Percentiles rank a stretch among this genome's conserved stretches.
These are phyloP conservation scores for Penicillium odoratum DNA, from an alignment of 495 filamentous ascomycete genomes.

Conservation along the genomic window DNA sequence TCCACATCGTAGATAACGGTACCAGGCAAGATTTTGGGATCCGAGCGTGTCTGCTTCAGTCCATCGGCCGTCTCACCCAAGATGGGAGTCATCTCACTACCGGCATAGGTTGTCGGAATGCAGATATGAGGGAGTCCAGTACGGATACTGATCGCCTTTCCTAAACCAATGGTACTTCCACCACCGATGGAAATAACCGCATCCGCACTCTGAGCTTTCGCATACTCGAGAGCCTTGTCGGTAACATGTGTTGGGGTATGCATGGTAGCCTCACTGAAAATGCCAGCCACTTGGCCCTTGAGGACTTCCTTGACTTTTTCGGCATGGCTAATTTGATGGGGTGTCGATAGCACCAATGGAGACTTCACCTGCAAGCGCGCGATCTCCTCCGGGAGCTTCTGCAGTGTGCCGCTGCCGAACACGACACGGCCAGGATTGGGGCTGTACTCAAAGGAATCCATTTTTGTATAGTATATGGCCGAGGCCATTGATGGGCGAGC, in stretches of 20 bases:
- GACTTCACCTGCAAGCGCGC: constrained; percentile 52
- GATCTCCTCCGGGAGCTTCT: constrained; percentile 61
- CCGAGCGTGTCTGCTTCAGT: constrained; percentile 62
- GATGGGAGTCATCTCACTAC: constrained; percentile 69
- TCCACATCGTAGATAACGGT: constrained; percentile 72
- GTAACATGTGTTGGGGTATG: constrained; percentile 67
- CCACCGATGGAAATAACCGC: constrained; percentile 62
- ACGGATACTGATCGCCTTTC: constrained; percentile 65
- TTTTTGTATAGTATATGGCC: constrained; percentile 5
- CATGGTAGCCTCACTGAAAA: constrained; percentile 66
- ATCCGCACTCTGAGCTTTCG: constrained; percentile 50
- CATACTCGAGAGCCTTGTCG: constrained; percentile 57
- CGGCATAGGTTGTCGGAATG: constrained; percentile 69
- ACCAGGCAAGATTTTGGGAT: constrained; percentile 63
- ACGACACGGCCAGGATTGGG: constrained; percentile 59
- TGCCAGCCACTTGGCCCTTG: constrained; percentile 51
- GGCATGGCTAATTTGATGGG: constrained; percentile 55
- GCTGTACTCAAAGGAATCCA: constrained; percentile 65
- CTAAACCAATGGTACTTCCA: constrained; percentile 65
- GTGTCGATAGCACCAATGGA: constrained; percentile 61
- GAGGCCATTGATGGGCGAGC: constrained; percentile 2
- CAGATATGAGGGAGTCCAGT: constrained; percentile 65
- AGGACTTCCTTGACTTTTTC: constrained; percentile 50
- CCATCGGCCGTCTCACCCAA: constrained; percentile 66
- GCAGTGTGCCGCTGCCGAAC: constrained; percentile 62